Evolutionary conservation across 306 rosid species (phyloP), one percentile per base, ranked within the genome.

Genomic region (Adenanthera pavonina): DNA sequence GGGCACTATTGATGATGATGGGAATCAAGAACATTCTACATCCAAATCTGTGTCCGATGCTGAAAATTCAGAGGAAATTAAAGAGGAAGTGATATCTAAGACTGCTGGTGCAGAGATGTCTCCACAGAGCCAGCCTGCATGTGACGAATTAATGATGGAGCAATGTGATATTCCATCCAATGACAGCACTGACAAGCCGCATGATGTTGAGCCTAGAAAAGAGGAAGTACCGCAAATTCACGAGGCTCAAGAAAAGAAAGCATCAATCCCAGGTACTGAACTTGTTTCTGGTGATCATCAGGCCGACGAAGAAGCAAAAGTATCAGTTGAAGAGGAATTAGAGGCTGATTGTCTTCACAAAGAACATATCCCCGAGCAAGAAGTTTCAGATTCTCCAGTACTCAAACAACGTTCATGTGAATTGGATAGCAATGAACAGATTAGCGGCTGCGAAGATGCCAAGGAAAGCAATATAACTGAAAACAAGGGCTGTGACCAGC

Each of bases 1-100:
- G 74, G 77, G 68, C 69, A 73, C 78, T 66, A 8, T 56, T 64
- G 78, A 52, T 38, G 75, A 69, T 83, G 83, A 69, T 69, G 78
- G 74, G 64, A 59, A 43, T 80, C 88, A 81, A 79, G 91, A 82
- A 71, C 54, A 40, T 76, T 80, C 87, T 59, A 17, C 61, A 38
- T 70, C 85, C 12, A 68, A 84, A 80, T 40, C 90, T 67, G 87
- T 33, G 68, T 33, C 0, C 17, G 5, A 33, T 33, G 40, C 68
- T 33, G 68, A 61, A 61, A 61, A 33, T 61, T 41, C 68, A 33
- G 41, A 33, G 41, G 41, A 61, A 61, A 12, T 33, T n/a, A 61
- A 33, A 33, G 41, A 33, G 68, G 68, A 61, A 61, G 41, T 5
- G 43, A 13, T 60, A 11, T 33, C 40, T 11, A 60, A 60, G 1